A percentile compares a stretch with the other conserved stretches of the same genome.
Conservation (phyloP, 768 basidiomycete species). For the Lactifluus piperatus region DNA sequence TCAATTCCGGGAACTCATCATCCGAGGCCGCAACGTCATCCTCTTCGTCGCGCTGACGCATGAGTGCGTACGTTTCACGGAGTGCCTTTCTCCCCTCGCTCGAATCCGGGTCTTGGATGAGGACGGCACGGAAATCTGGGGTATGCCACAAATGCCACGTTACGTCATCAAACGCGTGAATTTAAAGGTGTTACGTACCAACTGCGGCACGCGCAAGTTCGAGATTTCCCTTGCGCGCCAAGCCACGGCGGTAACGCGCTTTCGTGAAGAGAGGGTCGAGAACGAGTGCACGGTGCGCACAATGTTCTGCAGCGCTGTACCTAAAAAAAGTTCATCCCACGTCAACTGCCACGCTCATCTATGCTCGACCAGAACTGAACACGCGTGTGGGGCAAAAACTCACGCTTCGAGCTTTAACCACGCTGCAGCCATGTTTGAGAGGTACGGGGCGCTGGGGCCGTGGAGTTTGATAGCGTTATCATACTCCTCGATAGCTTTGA, state of each 20-base stretch:
- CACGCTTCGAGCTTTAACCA: constrained; percentile 34
- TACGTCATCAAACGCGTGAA: too few species aligned
- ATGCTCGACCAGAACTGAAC: neutral
- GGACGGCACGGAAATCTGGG: constrained; percentile 26
- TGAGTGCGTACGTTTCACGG: neutral
- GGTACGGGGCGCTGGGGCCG: constrained; percentile 31
- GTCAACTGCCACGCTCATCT: neutral
- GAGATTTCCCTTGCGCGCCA: constrained; percentile 28
- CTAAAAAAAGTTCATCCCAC: neutral
- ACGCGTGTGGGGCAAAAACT: constrained; percentile 2
- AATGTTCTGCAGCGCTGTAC: neutral
- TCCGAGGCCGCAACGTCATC: constrained; percentile 10
- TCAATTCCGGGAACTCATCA: constrained; percentile 17
- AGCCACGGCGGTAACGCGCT: constrained; percentile 29
- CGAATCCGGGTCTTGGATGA: constrained; percentile 25
- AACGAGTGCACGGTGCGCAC: neutral
- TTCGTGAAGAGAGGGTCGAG: constrained; percentile 27
- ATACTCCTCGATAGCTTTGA: constrained; percentile 34
- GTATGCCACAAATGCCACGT: neutral
- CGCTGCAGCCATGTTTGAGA: constrained; percentile 36
- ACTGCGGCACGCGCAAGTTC: constrained; percentile 19
- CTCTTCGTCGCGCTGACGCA: neutral
- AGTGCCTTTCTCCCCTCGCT: constrained; percentile 21
- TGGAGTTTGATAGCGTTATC: constrained; percentile 32
- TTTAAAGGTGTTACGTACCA: constrained; percentile 20